Base-by-base conservation (phyloP, 495 filamentous ascomycete species). In the Gamarada debralockiae region DNA sequence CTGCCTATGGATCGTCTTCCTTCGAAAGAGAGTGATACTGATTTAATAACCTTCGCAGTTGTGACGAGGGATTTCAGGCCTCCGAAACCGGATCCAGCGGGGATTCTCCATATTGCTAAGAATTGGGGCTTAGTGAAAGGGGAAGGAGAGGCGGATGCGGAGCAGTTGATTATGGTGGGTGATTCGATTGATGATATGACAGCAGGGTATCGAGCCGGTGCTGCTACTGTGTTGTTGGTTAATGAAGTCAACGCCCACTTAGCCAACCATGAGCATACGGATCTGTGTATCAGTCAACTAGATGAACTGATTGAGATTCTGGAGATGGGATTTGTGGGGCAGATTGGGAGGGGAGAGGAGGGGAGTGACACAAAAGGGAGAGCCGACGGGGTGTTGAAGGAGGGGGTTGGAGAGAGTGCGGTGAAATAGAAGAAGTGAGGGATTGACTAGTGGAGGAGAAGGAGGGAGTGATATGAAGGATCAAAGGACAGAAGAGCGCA, bases 181-280 rank as follows among this genome's bases (percentile, higher is more conserved):
- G 92, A 98, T 63, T 90, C 85, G 48, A 79, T 95, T 47, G 93
- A 98, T 63, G 93, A 98, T 65, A 91, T 98, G 80, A 90, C 86
- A 18, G 88, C 93, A 6, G 93, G 93, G 0, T 79, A 85, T 56
- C 74, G 73, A 39, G 93, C 93, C 9, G 92, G 92, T 3, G 87
- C 92, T 8, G 90, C 89, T 21, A 97, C 93, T 4, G 90, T 96
- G 43, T 67, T 98, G 64, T 76, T 98, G 37, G 75, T 85, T 12
- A 95, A 93, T 65, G 84, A 90, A 40, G 83, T 76, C 21, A 97
- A 97, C 65, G 70, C 64, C 41, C 80, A 87, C 57, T 65, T 97
- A 41, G 81, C 77, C 21, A 73, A 80, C 23, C 89, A 96, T 65
- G 76, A 85, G 59, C 82, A 93, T 69, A 93, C 89, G 1, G 92